These are phyloP conservation scores for Mesotaenium endlicherianum DNA, from an alignment of 139 green algal genomes.

Conservation along the genomic window DNA sequence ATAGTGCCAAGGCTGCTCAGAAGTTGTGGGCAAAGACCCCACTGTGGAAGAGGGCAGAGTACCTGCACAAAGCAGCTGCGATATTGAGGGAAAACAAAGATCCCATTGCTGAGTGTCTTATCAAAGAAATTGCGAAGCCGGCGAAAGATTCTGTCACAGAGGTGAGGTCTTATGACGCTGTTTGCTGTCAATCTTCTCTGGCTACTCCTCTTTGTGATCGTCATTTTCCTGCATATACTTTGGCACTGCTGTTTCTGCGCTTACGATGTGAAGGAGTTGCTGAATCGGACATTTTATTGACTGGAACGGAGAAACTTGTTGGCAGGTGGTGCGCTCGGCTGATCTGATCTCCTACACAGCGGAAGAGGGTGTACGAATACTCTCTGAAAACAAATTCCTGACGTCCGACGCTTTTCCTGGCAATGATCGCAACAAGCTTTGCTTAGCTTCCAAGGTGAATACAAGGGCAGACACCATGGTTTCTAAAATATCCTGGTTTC, in stretches of 20 bases:
- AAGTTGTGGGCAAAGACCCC: slow-evolving; percentile 81
- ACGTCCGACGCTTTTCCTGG: slow-evolving; percentile 88
- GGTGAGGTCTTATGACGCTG: neutral
- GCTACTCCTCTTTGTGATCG: neutral
- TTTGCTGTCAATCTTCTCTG: neutral
- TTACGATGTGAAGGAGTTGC: too few relatives aligned
- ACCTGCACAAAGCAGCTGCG: slow-evolving; percentile 67
- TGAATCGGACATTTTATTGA: neutral
- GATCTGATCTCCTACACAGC: slow-evolving; percentile 91
- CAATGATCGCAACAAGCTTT: slow-evolving; percentile 86
- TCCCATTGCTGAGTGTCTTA: slow-evolving; percentile 82
- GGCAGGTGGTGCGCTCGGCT: slow-evolving; percentile 68
- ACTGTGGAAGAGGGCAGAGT: slow-evolving; percentile 82
- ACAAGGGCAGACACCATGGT: too few relatives aligned
- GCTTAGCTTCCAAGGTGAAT: slow-evolving; percentile 65
- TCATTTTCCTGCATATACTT: neutral
- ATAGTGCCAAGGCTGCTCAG: slow-evolving; percentile 74
- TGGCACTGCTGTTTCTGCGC: too few relatives aligned
- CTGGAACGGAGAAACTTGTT: neutral
- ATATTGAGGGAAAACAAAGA: slow-evolving; percentile 78
- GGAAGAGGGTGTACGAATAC: slow-evolving; percentile 84
- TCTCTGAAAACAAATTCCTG: slow-evolving; percentile 83
- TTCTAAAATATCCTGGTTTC: too few relatives aligned
- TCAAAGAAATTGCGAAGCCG: slow-evolving; percentile 91
- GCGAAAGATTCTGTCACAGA: slow-evolving; percentile 75